phyloP scores from a whole-genome alignment of 768 basidiomycete species.

The Leccinum imitatum region DNA sequence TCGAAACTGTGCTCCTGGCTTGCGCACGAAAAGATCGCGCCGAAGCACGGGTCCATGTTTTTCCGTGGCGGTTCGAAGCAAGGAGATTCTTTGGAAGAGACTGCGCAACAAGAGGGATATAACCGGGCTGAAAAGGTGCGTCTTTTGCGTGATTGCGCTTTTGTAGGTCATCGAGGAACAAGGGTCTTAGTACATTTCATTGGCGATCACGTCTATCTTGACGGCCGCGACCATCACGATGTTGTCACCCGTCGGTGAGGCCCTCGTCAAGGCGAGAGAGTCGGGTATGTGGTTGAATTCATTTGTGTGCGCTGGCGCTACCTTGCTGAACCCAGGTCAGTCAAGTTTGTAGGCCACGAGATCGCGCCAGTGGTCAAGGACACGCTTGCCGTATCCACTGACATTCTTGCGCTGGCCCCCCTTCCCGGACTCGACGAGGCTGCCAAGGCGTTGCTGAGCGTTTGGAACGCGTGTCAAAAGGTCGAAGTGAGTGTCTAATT shows the following conservation, averaged over 20 bases:
- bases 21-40: conserved; percentile 22
- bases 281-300: conserved; percentile 11
- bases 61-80: too few relatives aligned
- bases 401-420: conserved; percentile 49
- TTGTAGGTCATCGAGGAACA: background rate
- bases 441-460: conserved; percentile 50
- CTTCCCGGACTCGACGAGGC: conserved; percentile 54
- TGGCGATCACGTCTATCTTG: conserved; percentile 30
- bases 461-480: conserved; percentile 63
- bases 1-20: background rate
- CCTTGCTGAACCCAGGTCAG: conserved; percentile 14
- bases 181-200: conserved; percentile 22
- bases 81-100: too few relatives aligned
- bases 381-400: conserved; percentile 34
- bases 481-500: conserved; percentile 52
- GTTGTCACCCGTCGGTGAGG: conserved; percentile 27
- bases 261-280: conserved; percentile 20
- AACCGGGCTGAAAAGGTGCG: conserved; percentile 29
- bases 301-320: background rate
- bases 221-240: conserved; percentile 14
- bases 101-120: conserved; percentile 22
- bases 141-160: background rate
- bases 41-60: conserved; percentile 15
- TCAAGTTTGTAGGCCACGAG: conserved; percentile 35
- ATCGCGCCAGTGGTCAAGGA: conserved; percentile 38